Evolutionary conservation across 352 stramenopile genomes (phyloP).

Genomic region (Globisporangium viniferum): DNA sequence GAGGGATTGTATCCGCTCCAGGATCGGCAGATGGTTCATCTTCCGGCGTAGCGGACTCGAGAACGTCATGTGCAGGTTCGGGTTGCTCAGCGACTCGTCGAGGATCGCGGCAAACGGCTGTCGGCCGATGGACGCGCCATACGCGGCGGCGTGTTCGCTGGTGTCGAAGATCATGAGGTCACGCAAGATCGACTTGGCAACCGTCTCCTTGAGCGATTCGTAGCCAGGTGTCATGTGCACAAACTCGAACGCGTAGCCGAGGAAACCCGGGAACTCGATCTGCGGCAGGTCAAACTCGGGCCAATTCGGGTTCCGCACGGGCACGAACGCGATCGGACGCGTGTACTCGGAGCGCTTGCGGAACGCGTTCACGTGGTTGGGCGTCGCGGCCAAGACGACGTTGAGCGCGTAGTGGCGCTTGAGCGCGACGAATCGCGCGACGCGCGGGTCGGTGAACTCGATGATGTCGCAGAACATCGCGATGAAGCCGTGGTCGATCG

Average conservation of each 20-base stretch:
- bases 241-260: slow-evolving; percentile 76
- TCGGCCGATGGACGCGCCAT: slow-evolving; percentile 34
- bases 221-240: slow-evolving; percentile 54
- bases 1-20: slow-evolving; percentile 35
- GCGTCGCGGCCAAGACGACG: slow-evolving; percentile 60
- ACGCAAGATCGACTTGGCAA: slow-evolving; percentile 73
- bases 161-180: slow-evolving; percentile 77
- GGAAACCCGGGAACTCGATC: slow-evolving; percentile 43
- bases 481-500: slow-evolving; percentile 54
- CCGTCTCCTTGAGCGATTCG: slow-evolving; percentile 54
- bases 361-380: slow-evolving; percentile 59
- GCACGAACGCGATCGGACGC: slow-evolving; percentile 64
- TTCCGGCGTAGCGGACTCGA: slow-evolving; percentile 48
- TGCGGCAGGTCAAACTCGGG: slow-evolving; percentile 44
- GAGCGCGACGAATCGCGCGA: slow-evolving; percentile 54
- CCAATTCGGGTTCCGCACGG: slow-evolving; percentile 68
- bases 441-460: slow-evolving; percentile 52
- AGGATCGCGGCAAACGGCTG: slow-evolving; percentile 44
- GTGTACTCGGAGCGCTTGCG: slow-evolving; percentile 44
- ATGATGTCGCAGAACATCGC: slow-evolving; percentile 80
- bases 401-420: slow-evolving; percentile 56
- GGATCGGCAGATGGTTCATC: slow-evolving; percentile 41
- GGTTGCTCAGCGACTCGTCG: slow-evolving; percentile 18
- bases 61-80: slow-evolving; percentile 42
- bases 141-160: slow-evolving; percentile 37